Percentiles rank a stretch among this genome's conserved stretches.
Conservation (phyloP, 2,329 filamentous ascomycete species). For the Pseudogymnoascus sp. region DNA sequence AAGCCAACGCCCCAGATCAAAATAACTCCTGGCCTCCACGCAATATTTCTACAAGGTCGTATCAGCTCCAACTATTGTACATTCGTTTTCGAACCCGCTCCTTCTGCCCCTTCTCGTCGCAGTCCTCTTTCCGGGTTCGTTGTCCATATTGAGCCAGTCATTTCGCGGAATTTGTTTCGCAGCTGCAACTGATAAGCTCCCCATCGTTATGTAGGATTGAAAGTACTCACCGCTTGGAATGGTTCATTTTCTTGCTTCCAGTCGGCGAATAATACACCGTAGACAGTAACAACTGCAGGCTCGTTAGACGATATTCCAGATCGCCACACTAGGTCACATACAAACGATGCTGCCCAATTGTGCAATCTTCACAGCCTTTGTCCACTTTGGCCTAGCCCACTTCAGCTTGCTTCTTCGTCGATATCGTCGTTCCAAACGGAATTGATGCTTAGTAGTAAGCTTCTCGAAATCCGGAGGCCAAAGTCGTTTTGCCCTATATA, state of each 20-base stretch:
- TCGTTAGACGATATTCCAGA: slow-evolving; percentile 11
- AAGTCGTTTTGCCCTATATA: slow-evolving; percentile 58
- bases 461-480: slow-evolving; percentile 73
- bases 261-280: slow-evolving; percentile 56
- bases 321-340: slow-evolving; percentile 13
- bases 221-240: slow-evolving; percentile 41
- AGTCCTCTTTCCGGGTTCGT: slow-evolving; percentile 21
- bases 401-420: slow-evolving; percentile 59
- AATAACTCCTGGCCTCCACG: background rate
- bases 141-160: slow-evolving; percentile 29
- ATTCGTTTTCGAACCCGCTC: slow-evolving; percentile 18
- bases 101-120: slow-evolving; percentile 15
- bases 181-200: slow-evolving; percentile 26
- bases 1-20: background rate
- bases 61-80: slow-evolving; percentile 3
- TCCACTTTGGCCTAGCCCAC: slow-evolving; percentile 54
- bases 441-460: slow-evolving; percentile 64
- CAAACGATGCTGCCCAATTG: slow-evolving; percentile 38
- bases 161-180: slow-evolving; percentile 33
- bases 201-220: background rate
- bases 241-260: slow-evolving; percentile 38
- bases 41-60: background rate
- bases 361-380: slow-evolving; percentile 54
- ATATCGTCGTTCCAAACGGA: slow-evolving; percentile 71
- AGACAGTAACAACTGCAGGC: slow-evolving; percentile 43